Base-by-base conservation (phyloP, 176 grass and related monocot genomes). In the Avena insularis region DNA sequence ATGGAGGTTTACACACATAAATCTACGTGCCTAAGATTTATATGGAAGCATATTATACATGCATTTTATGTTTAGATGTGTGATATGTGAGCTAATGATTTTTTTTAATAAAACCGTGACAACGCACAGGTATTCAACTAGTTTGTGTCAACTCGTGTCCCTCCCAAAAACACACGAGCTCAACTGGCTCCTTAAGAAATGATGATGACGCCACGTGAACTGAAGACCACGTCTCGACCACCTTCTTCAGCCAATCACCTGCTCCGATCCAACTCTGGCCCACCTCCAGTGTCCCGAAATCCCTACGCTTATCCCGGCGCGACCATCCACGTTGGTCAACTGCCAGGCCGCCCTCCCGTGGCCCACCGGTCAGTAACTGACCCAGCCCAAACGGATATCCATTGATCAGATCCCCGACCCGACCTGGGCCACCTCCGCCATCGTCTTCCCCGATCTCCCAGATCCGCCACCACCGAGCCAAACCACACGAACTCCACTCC, bases 381-480 rank as follows among this genome's bases (percentile, higher is more conserved):
- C 9, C 12, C 9, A 5, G 0, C 27, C 27, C 29, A 48, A 85
- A 74, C 51, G 69, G 83, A 85, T 89, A 59, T 81, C 77, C 88
- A 85, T 53, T 6, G 48, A 76, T 9, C 73, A 76, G 66, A 76
- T 76, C 47, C 56, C 14, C 33, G 31, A 62, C 29, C 74, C 47
- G 68, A 23, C 72, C 72, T 47, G 7, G 4, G 45, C 73, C 48
- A 15, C 8, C 48, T 33, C 48, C 25, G 48, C 8, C 73, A 36
- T 83, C 82, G 80, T 83, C 85, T 84, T 84, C 89, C 81, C 60
- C 80, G 64, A 76, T 77, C 90, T 85, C 87, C 74, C 90, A 91
- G 90, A 82, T 86, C 75, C 43, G 20, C 75, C 74, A 56, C 21
- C 73, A 75, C 78, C 86, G 81, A 19, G 72, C 57, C 79, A 5